Conservation (phyloP, 108 stramenopile genomes). For the Mayamaea pseudoterrestris region DNA sequence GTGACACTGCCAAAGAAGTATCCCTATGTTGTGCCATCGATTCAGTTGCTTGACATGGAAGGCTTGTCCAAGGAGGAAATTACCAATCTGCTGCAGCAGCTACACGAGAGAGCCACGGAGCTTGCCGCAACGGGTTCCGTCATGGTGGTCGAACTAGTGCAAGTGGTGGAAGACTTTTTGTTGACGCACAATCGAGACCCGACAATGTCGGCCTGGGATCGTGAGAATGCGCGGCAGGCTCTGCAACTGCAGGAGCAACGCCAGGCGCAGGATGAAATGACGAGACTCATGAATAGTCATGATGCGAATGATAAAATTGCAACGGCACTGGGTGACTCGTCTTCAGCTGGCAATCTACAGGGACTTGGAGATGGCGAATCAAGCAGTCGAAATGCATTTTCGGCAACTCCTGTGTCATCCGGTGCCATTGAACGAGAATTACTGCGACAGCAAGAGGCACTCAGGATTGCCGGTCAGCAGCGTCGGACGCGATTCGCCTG, state of each 20-base stretch:
- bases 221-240: constrained; percentile 40
- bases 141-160: constrained; percentile 68
- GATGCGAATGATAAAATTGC: not conserved
- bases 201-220: constrained; percentile 46
- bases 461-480: constrained; percentile 14
- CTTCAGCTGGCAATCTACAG: not conserved
- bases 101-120: constrained; percentile 33
- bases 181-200: constrained; percentile 42
- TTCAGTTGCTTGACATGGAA: constrained; percentile 34
- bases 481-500: constrained; percentile 9
- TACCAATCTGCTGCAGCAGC: constrained; percentile 15
- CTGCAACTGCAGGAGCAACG: constrained; percentile 17
- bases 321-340: not conserved
- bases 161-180: constrained; percentile 61
- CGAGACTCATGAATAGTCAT: constrained; percentile 2
- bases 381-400: not conserved
- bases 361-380: not conserved
- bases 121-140: constrained; percentile 41
- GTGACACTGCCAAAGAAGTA: constrained; percentile 48
- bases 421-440: constrained; percentile 23
- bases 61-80: constrained; percentile 32
- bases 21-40: constrained; percentile 50
- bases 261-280: constrained; percentile 8
- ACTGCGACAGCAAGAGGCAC: constrained; percentile 20
- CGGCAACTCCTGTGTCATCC: not conserved